Conservation (phyloP, 441 rosid species). For the Melastoma candidum region DNA sequence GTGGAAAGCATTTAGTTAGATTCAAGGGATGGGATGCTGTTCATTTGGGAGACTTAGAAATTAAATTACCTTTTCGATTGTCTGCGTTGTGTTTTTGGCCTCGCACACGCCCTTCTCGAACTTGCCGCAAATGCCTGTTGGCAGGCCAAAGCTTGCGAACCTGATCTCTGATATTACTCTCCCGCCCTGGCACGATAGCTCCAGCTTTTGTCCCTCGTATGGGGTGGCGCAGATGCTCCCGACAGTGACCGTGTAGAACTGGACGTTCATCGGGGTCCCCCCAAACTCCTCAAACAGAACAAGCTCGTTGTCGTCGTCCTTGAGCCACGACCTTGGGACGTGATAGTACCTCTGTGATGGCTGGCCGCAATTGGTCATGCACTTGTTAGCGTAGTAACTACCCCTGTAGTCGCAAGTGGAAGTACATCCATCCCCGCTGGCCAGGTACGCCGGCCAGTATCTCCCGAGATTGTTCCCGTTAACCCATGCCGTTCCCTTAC, state of each 20-base stretch:
- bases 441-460: conserved; percentile 15
- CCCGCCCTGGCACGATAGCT: not conserved
- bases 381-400: conserved; percentile 10
- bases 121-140: too few species aligned
- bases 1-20: too few species aligned
- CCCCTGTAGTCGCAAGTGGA: conserved; percentile 16
- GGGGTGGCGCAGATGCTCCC: conserved; percentile 12
- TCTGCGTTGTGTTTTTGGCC: too few species aligned
- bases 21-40: too few species aligned
- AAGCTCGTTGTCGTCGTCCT: conserved; percentile 5
- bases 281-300: conserved; percentile 21
- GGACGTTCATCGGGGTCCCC: conserved; percentile 12
- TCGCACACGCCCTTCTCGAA: too few species aligned
- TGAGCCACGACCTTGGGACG: conserved; percentile 15
- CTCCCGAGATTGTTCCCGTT: conserved; percentile 20
- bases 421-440: conserved; percentile 12
- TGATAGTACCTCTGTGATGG: conserved; percentile 23
- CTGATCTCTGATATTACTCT: too few species aligned
- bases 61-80: too few species aligned
- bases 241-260: conserved; percentile 3
- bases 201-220: conserved; percentile 7
- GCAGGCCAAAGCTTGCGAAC: too few species aligned
- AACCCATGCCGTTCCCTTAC: conserved; percentile 20
- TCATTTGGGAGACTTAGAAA: too few species aligned
- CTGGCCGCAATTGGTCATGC: conserved; percentile 16